These are phyloP conservation scores for Murraya koenigii DNA, from an alignment of 345 rosid genomes.

Conservation along the genomic window DNA sequence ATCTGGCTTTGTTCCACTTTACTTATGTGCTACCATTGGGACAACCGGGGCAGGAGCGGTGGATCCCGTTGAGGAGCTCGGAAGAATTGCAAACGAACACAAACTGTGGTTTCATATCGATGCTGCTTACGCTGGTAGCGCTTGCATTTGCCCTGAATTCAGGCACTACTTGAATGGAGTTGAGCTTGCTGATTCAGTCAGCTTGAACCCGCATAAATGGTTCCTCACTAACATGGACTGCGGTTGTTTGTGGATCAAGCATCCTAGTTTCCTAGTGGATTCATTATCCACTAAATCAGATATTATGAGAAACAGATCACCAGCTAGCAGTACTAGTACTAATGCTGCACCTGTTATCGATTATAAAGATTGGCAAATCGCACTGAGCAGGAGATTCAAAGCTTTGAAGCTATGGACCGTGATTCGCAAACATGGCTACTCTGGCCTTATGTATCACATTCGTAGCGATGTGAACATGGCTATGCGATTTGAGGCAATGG, in stretches of 20 bases:
- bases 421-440: slow-evolving; percentile 27
- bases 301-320: no score
- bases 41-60: slow-evolving; percentile 19
- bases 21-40: slow-evolving; percentile 21
- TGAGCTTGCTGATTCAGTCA: slow-evolving; percentile 22
- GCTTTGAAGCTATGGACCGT: slow-evolving; percentile 40
- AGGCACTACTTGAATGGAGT: slow-evolving; percentile 33
- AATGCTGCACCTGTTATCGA: slow-evolving; percentile 2
- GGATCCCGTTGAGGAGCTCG: slow-evolving; percentile 23
- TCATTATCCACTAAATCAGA: slow-evolving; percentile 6
- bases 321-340: slow-evolving; percentile 3
- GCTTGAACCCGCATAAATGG: slow-evolving; percentile 43
- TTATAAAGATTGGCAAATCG: slow-evolving; percentile 38
- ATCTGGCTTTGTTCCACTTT: slow-evolving; percentile 26
- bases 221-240: slow-evolving; percentile 40
- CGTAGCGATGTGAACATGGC: slow-evolving; percentile 31
- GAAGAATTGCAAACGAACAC: slow-evolving; percentile 8
- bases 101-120: slow-evolving; percentile 45
- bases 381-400: slow-evolving; percentile 26
- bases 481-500: slow-evolving; percentile 30
- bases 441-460: slow-evolving; percentile 19
- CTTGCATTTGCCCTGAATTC: slow-evolving; percentile 46
- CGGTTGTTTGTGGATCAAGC: slow-evolving; percentile 53
- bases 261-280: slow-evolving; percentile 29
- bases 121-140: slow-evolving; percentile 47